Percentiles rank a stretch among this genome's conserved stretches.
phyloP scores from a whole-genome alignment of 352 stramenopile genomes.

The Phytophthora quininea region DNA sequence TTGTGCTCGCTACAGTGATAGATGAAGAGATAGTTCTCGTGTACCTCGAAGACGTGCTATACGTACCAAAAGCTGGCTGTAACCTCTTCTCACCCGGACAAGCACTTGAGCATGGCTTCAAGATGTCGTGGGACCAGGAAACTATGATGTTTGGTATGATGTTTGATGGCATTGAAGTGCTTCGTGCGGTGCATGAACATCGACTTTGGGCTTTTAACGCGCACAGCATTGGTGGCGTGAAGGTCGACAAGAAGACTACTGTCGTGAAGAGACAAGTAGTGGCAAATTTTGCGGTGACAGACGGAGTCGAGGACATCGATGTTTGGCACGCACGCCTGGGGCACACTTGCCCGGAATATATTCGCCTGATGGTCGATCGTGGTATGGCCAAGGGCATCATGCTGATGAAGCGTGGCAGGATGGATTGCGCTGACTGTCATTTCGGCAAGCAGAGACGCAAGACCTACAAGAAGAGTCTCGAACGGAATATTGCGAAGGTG shows the following conservation, averaged over 20 bases:
- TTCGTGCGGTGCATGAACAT: constrained; percentile 6
- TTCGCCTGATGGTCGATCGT: constrained; percentile 18
- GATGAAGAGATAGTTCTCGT: constrained; percentile 6
- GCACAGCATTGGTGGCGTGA: background rate
- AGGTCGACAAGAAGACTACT: background rate
- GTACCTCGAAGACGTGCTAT: constrained; percentile 7
- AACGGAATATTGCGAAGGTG: constrained; percentile 1
- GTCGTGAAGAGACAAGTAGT: constrained; percentile 9
- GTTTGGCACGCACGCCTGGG: constrained; percentile 12
- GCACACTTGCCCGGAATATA: constrained; percentile 15
- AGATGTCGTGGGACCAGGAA: constrained; percentile 8
- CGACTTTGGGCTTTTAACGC: constrained; percentile 8
- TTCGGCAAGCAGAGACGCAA: constrained; percentile 22
- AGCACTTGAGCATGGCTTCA: constrained; percentile 8
- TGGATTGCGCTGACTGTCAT: constrained; percentile 19
- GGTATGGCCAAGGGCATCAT: constrained; percentile 21
- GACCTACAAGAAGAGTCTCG: constrained; percentile 13
- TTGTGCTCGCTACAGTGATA: constrained; percentile 7
- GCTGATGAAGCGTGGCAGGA: constrained; percentile 8
- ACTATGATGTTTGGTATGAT: constrained; percentile 4
- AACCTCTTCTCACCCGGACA: constrained; percentile 18
- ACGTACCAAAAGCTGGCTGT: constrained; percentile 5
- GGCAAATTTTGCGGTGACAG: constrained; percentile 13
- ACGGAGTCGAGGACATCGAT: constrained; percentile 10
- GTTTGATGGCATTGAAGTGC: constrained; percentile 11